Base-by-base conservation (phyloP, 257 asterid species). In the Ilex aquifolium region DNA sequence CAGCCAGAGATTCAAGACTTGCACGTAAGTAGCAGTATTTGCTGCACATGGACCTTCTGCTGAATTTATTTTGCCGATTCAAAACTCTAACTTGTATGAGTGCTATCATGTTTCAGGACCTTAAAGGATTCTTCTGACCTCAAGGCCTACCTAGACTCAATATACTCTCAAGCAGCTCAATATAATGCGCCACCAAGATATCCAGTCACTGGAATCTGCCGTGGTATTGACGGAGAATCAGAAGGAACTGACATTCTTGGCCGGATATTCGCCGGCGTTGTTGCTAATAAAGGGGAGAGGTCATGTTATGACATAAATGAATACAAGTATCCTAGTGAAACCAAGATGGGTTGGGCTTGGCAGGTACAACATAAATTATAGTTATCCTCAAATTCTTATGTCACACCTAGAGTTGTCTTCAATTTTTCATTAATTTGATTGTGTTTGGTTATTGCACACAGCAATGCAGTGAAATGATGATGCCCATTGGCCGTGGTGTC, bases 231-330 rank as follows among this genome's bases (percentile, higher is more conserved):
- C 54, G 54, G 54, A 49, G 14, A 6, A 12, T 12, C 4, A 1
- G 54, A 49, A 49, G 54, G 54, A 49, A 49, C 54, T 49, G 54
- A 49, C 10, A 15, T 49, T 12, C 54, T 49, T 49, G 54, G 54
- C 14, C 54, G 54, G 54, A 49, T 49, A 11, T 49, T 49, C 10
- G 54, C 54, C 10, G 54, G 54, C 4, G 54, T 49, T 12, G 1
- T 49, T 49, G 54, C 54, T 49, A 4, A 11, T 49, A 49, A 49
- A 49, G 54, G 54, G 54, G 14, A 49, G 4, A 49, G 16, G 16
- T 49, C 54, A 11, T 49, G 54, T 49, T 49, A 49, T 15, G 54
- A 49, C 16, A 49, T 12, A 12, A 49, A 49, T 15, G 54, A 49
- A 49, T 12, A 1, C 54, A 49, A 49, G 16, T 49, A 49, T 49